These are phyloP conservation scores for Gamsiella multidivaricata DNA, from an alignment of 192 early-diverging fungal genomes.

Conservation along the genomic window DNA sequence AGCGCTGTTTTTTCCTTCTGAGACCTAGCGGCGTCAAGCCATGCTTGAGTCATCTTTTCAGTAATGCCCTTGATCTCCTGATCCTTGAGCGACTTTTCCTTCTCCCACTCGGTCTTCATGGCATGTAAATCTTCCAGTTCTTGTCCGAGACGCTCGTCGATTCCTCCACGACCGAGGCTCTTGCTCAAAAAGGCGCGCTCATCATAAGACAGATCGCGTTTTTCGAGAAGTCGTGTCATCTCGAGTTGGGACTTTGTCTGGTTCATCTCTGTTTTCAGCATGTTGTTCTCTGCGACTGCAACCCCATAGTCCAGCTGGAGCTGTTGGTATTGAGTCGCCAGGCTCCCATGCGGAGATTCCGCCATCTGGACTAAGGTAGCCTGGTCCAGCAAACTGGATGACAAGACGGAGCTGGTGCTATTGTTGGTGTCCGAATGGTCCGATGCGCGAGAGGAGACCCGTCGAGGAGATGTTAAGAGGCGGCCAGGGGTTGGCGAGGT, in stretches of 20 bases:
- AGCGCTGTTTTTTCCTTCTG: slow-evolving; percentile 41
- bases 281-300: slow-evolving; percentile 78
- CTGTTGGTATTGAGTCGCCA: slow-evolving; percentile 60
- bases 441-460: slow-evolving; percentile 32
- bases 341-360: slow-evolving; percentile 18
- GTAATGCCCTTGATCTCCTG: slow-evolving; percentile 44
- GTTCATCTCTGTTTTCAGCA: slow-evolving; percentile 75
- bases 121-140: slow-evolving; percentile 51
- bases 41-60: slow-evolving; percentile 52
- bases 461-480: slow-evolving; percentile 16
- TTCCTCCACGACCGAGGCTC: slow-evolving; percentile 40
- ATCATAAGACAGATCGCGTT: slow-evolving; percentile 48
- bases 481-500: slow-evolving; percentile 36
- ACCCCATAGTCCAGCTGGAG: slow-evolving; percentile 74
- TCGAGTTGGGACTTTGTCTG: slow-evolving; percentile 71
- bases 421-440: slow-evolving; percentile 25
- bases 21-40: slow-evolving; percentile 39
- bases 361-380: slow-evolving; percentile 38
- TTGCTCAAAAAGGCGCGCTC: slow-evolving; percentile 46
- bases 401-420: background rate
- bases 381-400: slow-evolving; percentile 29
- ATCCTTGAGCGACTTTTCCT: slow-evolving; percentile 51
- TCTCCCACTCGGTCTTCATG: slow-evolving; percentile 43
- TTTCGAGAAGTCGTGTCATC: slow-evolving; percentile 57
- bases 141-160: slow-evolving; percentile 36